These are phyloP conservation scores for Fusarium begoniae DNA, from an alignment of 2,329 filamentous ascomycete species.

Conservation along the genomic window DNA sequence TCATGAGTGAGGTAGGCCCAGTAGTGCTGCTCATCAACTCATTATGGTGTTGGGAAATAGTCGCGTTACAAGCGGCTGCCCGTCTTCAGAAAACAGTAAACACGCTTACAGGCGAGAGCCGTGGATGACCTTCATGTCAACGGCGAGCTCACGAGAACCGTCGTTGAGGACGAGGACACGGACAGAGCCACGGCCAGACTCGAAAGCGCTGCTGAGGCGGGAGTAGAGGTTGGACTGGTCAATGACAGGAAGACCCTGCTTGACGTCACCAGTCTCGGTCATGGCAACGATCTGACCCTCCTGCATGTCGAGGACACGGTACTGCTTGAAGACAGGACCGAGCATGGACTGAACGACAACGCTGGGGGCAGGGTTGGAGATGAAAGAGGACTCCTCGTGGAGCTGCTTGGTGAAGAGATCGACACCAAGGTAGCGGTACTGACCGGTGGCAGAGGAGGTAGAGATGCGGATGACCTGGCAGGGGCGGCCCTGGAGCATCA, in stretches of 20 bases:
- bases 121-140: slow-evolving; percentile 99
- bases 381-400: slow-evolving; percentile 97
- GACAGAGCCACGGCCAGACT: slow-evolving; percentile 91
- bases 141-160: slow-evolving; percentile 89
- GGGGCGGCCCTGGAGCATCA: slow-evolving; percentile 98
- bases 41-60: slow-evolving; percentile 33
- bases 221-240: slow-evolving; percentile 91
- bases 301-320: slow-evolving; percentile 97
- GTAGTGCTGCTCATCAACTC: slow-evolving; percentile 24
- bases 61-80: slow-evolving; percentile 38
- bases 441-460: slow-evolving; percentile 95
- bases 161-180: slow-evolving; percentile 97
- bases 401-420: slow-evolving; percentile 99
- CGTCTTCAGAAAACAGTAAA: slow-evolving; percentile 31
- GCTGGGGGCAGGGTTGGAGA: slow-evolving; percentile 95
- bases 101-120: slow-evolving; percentile 69
- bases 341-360: slow-evolving; percentile 99
- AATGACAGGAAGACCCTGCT: slow-evolving; percentile 92
- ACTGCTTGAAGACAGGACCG: slow-evolving; percentile 99
- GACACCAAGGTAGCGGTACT: slow-evolving; percentile 99
- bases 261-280: slow-evolving; percentile 99
- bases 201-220: slow-evolving; percentile 84
- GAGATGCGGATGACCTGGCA: slow-evolving; percentile 99
- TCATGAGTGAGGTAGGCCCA: slow-evolving; percentile 16
- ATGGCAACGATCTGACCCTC: slow-evolving; percentile 90